phyloP scores from a whole-genome alignment of 2,329 filamentous ascomycete species.

The Curvularia eragrostidis region DNA sequence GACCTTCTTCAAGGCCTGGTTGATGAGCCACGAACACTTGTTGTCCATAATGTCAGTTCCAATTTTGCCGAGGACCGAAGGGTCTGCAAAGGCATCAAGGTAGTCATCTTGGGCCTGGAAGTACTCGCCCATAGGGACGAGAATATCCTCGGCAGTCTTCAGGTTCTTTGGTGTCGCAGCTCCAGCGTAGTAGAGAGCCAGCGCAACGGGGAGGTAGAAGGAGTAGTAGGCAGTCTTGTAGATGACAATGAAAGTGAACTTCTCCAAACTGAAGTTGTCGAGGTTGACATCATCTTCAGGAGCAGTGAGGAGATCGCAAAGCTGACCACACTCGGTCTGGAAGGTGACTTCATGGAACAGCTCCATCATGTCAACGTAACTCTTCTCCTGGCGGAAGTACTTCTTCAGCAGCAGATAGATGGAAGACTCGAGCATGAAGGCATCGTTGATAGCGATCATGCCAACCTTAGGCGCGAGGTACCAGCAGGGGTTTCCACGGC shows the following conservation, averaged over 20 bases:
- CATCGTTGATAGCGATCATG: conserved; percentile 97
- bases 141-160: conserved; percentile 85
- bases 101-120: conserved; percentile 99
- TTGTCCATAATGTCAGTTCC: conserved; percentile 99
- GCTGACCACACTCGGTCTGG: conserved; percentile 95
- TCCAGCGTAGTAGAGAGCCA: conserved; percentile 85
- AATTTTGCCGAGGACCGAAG: conserved; percentile 94
- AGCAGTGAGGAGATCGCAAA: conserved; percentile 92
- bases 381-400: conserved; percentile 85
- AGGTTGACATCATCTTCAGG: conserved; percentile 93
- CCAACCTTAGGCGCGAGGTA: conserved; percentile 89
- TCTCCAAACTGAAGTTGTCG: conserved; percentile 92
- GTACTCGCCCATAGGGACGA: conserved; percentile 97
- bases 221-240: conserved; percentile 99
- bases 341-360: conserved; percentile 94
- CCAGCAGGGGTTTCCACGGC: conserved; percentile 94
- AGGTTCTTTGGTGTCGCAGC: conserved; percentile 88
- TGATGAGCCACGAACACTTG: conserved; percentile 99
- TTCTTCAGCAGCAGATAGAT: conserved; percentile 95
- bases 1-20: conserved; percentile 83
- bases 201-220: conserved; percentile 95
- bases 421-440: conserved; percentile 89
- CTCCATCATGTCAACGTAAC: conserved; percentile 91
- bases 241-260: conserved; percentile 98
- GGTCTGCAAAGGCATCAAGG: conserved; percentile 95